A percentile compares a stretch with the other conserved stretches of the same genome.
phyloP scores from a whole-genome alignment of 805 yeast genomes.

The Ogataea saltuana region DNA sequence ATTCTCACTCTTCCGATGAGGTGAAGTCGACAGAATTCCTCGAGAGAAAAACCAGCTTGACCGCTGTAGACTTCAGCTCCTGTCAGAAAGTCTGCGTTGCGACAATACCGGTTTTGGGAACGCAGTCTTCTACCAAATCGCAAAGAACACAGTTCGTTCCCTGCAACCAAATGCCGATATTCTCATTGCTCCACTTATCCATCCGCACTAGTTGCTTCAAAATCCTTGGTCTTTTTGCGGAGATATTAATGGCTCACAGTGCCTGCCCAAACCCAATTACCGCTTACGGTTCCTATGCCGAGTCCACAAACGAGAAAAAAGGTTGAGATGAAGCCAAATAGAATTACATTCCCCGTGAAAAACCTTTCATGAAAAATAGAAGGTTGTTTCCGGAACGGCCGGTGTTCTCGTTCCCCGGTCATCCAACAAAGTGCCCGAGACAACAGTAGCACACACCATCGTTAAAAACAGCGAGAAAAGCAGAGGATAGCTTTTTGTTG shows the following conservation, averaged over 20 bases:
- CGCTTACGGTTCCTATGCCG: conserved; percentile 49
- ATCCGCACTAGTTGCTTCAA: conserved; percentile 57
- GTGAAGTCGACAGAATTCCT: conserved; percentile 35
- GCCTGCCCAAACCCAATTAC: conserved; percentile 56
- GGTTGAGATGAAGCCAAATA: conserved; percentile 47
- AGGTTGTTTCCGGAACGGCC: conserved; percentile 35
- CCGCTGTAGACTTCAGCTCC: conserved; percentile 6
- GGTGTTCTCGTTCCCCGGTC: conserved; percentile 41
- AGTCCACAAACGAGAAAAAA: conserved; percentile 44
- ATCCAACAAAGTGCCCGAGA: conserved; percentile 46
- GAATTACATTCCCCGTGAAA: conserved; percentile 41
- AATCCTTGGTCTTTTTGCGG: conserved; percentile 51
- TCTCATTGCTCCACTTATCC: conserved; percentile 58
- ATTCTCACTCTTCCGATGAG: conserved; percentile 41
- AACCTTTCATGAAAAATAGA: conserved; percentile 39
- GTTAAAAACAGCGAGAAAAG: conserved; percentile 58
- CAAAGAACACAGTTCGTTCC: conserved; percentile 28
- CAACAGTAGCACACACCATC: conserved; percentile 43
- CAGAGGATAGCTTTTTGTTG: conserved; percentile 59
- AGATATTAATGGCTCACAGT: conserved; percentile 62
- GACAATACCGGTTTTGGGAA: background rate
- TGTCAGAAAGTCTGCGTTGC: background rate
- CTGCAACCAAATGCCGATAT: conserved; percentile 46
- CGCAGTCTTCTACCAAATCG: conserved; percentile 38
- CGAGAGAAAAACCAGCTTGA: conserved; percentile 8